Base-by-base conservation (phyloP, 352 stramenopile species). In the Hyaloperonospora brassicae region DNA sequence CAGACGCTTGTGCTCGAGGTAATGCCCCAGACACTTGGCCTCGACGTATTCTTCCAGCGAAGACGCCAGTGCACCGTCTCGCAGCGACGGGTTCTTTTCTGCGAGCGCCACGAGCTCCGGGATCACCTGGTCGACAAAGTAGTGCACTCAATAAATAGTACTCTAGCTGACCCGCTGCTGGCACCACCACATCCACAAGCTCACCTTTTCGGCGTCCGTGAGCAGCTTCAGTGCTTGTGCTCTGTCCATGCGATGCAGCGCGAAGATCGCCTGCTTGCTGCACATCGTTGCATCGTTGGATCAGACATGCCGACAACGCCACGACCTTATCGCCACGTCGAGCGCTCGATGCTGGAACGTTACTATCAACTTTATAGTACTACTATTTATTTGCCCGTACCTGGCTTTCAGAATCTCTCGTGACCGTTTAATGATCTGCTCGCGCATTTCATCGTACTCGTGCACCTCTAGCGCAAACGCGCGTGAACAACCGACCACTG, bases 21-120 rank as follows among this genome's bases (percentile, higher is more conserved):
- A 98, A 25, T 86, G 62, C 17, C 68, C 72, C 67, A 97, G 98
- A 14, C 95, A 83, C 52, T 93, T 94, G 44, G 88, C 94, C 63
- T 98, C 94, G 0, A 83, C 87, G 61, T 97, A 98, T 64, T 98
- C 94, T 59, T 98, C 94, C 23, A 98, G 59, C 4, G 93, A 85
- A 42, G 73, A 73, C 1, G 89, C 85, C 52, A 96, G 84, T 5
- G 79, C 76, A 38, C 82, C 81, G 41, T 86, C 66, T 30, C 88
- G 73, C 14, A 98, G 71, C 44, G 74, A 76, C 22, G 88, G 84
- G 61, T 95, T 90, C 42, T 81, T 74, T 11, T 84, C 56, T 13
- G 92, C 82, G 50, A 97, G 72, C 9, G 73, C 72, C 31, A 96
- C 55, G 17, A 98, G 62, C 43, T 97, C 73, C 14, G 59, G 56